Evolutionary conservation across 192 early-diverging fungal genomes (phyloP).

Genomic region (Dimargaris cristalligena): DNA sequence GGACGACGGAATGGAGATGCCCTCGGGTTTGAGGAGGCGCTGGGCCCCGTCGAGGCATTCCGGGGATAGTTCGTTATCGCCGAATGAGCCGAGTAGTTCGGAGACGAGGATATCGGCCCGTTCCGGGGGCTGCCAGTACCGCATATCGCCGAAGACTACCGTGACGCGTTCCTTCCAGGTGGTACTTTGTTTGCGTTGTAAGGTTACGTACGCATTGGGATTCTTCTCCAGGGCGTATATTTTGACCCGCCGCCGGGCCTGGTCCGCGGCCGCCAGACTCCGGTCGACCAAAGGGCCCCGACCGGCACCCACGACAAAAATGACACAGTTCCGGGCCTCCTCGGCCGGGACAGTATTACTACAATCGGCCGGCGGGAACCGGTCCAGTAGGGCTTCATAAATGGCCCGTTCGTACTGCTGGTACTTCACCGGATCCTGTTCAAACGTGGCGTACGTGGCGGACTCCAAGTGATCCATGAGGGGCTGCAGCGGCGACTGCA

Average conservation of each 20-base stretch:
- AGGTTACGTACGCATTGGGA: slow-evolving; percentile 74
- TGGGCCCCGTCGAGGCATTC: slow-evolving; percentile 92
- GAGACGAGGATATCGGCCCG: slow-evolving; percentile 84
- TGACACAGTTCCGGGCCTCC: slow-evolving; percentile 25
- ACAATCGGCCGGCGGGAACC: slow-evolving; percentile 13
- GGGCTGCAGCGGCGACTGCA: slow-evolving; percentile 75
- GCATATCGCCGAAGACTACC: slow-evolving; percentile 84
- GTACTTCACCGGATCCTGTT: slow-evolving; percentile 90
- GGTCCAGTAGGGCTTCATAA: slow-evolving; percentile 36
- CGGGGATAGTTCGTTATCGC: slow-evolving; percentile 98
- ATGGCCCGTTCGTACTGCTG: slow-evolving; percentile 69
- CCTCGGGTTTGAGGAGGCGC: slow-evolving; percentile 43
- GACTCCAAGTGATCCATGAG: slow-evolving; percentile 91
- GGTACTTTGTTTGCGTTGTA: slow-evolving; percentile 52
- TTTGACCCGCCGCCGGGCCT: slow-evolving; percentile 34
- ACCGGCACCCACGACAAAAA: slow-evolving; percentile 91
- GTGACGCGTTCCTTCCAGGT: slow-evolving; percentile 69
- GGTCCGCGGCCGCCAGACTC: slow-evolving; percentile 57
- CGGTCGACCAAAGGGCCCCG: slow-evolving; percentile 87
- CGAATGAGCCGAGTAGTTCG: slow-evolving; percentile 94
- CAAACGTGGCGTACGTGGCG: slow-evolving; percentile 90
- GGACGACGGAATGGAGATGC: slow-evolving; percentile 77
- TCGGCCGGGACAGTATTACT: too few species aligned
- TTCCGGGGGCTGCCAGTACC: slow-evolving; percentile 53
- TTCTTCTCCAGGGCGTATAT: slow-evolving; percentile 94